Conservation (phyloP, 805 yeast genomes). For the Isabelozyma heimii region DNA sequence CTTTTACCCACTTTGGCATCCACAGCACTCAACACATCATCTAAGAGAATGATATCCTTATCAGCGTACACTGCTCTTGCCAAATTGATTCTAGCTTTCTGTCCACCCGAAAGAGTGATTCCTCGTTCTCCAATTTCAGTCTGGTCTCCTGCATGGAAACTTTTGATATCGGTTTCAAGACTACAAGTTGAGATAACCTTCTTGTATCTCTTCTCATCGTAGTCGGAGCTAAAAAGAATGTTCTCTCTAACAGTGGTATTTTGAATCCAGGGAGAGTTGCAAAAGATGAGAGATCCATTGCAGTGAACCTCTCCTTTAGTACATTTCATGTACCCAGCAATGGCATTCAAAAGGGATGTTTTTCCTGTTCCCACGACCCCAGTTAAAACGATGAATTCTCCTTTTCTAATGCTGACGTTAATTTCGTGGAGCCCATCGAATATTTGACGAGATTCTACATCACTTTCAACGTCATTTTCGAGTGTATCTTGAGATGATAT, state of each 20-base stretch:
- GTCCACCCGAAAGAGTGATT: constrained; percentile 83
- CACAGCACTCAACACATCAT: constrained; percentile 79
- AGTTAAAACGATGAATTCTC: constrained; percentile 71
- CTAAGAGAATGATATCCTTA: constrained; percentile 64
- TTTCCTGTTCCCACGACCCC: constrained; percentile 85
- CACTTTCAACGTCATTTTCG: neutral
- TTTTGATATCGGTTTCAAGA: constrained; percentile 57
- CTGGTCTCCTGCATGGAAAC: constrained; percentile 66
- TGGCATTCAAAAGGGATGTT: constrained; percentile 64
- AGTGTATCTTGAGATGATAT: neutral
- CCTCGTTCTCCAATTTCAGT: constrained; percentile 86
- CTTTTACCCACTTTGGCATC: constrained; percentile 83
- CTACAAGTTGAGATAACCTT: constrained; percentile 63
- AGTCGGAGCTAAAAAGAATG: constrained; percentile 62
- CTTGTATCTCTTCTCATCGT: constrained; percentile 47
- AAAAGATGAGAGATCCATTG: constrained; percentile 48
- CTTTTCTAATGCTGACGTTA: constrained; percentile 50
- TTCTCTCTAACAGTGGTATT: constrained; percentile 75
- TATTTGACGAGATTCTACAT: neutral
- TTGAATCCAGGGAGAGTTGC: constrained; percentile 80
- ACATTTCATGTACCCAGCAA: constrained; percentile 66
- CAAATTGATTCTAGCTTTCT: constrained; percentile 72
- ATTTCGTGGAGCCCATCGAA: constrained; percentile 44
- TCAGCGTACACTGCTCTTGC: constrained; percentile 76
- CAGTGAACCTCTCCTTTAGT: constrained; percentile 47